phyloP scores from a whole-genome alignment of 2,329 filamentous ascomycete genomes.

The Fusarium veterinarium region DNA sequence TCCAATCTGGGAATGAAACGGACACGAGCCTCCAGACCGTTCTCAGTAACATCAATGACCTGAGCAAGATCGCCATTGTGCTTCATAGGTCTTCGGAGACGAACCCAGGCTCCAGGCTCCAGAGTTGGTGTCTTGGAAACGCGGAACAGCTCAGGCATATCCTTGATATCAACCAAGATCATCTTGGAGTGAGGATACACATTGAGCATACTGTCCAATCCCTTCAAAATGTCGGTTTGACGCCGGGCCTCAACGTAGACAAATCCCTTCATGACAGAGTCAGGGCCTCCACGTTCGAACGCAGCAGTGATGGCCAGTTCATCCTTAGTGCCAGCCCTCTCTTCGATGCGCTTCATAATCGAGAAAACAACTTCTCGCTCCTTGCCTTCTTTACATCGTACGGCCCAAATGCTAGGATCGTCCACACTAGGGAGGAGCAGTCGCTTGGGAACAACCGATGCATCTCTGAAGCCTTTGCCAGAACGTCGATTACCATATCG shows the following conservation, averaged over 20 bases:
- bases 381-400: slow-evolving; percentile 94
- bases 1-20: slow-evolving; percentile 91
- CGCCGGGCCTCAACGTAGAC: slow-evolving; percentile 94
- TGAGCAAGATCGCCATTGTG: slow-evolving; percentile 92
- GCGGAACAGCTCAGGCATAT: slow-evolving; percentile 95
- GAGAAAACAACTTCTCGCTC: slow-evolving; percentile 90
- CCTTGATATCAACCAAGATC: slow-evolving; percentile 91
- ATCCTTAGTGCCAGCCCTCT: slow-evolving; percentile 80
- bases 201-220: slow-evolving; percentile 86
- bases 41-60: slow-evolving; percentile 91
- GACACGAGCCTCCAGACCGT: slow-evolving; percentile 88
- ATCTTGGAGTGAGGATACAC: slow-evolving; percentile 90
- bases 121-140: slow-evolving; percentile 88
- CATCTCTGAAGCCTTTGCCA: slow-evolving; percentile 73
- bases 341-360: slow-evolving; percentile 89
- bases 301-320: slow-evolving; percentile 87
- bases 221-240: slow-evolving; percentile 85
- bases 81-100: slow-evolving; percentile 81
- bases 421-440: slow-evolving; percentile 91
- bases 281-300: slow-evolving; percentile 85
- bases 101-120: slow-evolving; percentile 90
- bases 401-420: slow-evolving; percentile 95
- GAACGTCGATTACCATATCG: slow-evolving; percentile 85
- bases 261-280: slow-evolving; percentile 88
- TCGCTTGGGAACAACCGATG: slow-evolving; percentile 83